Evolutionary conservation across 371 early-diverging fungal genomes (phyloP).

Genomic region (Syncephalastrum monosporum): DNA sequence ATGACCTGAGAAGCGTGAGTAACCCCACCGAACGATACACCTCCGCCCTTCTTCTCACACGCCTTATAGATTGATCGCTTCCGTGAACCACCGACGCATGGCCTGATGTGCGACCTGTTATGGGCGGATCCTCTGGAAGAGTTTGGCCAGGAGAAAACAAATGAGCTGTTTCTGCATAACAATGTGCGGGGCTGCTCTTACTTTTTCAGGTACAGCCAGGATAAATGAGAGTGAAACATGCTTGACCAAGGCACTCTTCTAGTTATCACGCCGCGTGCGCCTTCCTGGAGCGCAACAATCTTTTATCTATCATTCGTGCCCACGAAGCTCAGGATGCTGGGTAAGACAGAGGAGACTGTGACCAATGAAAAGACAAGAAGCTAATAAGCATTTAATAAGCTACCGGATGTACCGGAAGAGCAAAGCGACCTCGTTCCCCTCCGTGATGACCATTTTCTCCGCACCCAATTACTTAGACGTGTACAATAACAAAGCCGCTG

Average conservation of each 20-base stretch:
- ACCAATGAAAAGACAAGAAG: constrained; percentile 5
- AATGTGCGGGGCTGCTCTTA: constrained; percentile 94
- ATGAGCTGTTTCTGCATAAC: constrained; percentile 76
- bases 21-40: not conserved
- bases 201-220: constrained; percentile 57
- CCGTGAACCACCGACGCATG: constrained; percentile 91
- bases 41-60: no score
- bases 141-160: constrained; percentile 81
- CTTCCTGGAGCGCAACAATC: constrained; percentile 91
- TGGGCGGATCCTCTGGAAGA: constrained; percentile 98
- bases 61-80: constrained; percentile 82
- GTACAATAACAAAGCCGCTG: constrained; percentile 98
- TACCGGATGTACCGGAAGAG: constrained; percentile 93
- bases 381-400: constrained; percentile 11
- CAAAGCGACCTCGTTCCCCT: constrained; percentile 90
- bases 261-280: constrained; percentile 88
- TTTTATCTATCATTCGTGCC: constrained; percentile 93
- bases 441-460: constrained; percentile 96
- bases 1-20: constrained; percentile 74
- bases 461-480: constrained; percentile 98
- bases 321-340: constrained; percentile 98
- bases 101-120: constrained; percentile 97
- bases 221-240: not conserved
- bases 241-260: not conserved
- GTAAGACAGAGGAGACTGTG: constrained; percentile 19